Evolutionary conservation across 2,329 filamentous ascomycete genomes (phyloP), one percentile per base, ranked within the genome.

Genomic region (Microsporum audouinii): DNA sequence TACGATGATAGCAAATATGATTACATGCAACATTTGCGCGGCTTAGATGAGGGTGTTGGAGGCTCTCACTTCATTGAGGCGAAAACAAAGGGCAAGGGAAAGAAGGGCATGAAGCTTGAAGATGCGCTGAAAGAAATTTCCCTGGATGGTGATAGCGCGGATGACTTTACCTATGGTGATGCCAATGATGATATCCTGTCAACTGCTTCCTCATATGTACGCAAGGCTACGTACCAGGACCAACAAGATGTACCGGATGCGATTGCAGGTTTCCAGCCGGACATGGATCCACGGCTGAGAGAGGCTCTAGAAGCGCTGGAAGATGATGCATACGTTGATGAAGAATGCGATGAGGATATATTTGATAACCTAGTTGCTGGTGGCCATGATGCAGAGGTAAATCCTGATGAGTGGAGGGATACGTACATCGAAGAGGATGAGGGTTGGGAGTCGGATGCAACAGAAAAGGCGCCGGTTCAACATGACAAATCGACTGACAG

Each of bases 11-110:
- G 89, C 65, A 84, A 89, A 70, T 99, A 99, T 76, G 94, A 99
- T 75, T 99, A 99, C 77, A 99, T 99, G 94, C 94, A 99, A 75
- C 94, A 99, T 75, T 79, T 99, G 81, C 88, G 91, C 60, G 94
- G 97, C 68, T 78, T 99, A n/a, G 86, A 86, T 61, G 75, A 79
- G 49, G 89, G 75, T 5, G 75, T 73, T 3, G 88, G 88, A 34
- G 87, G 91, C 60, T 84, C 87, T 34, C 85, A 91, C 56, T 97
- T 95, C 71, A 82, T 99, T 43, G 91, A 96, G 64, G 83, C 83
- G 1, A 73, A 76, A 27, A 66, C 68, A 67, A 81, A 83, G 59
- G 79, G 77, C 29, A 91, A 91, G 75, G 84, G 80, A 3, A 88
- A 73, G 66, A 79, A 89, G 70, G 41, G 57, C 31, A 82, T 86